Evolutionary conservation across 208 protist species (phyloP).

Genomic region (Leishmania braziliensis): DNA sequence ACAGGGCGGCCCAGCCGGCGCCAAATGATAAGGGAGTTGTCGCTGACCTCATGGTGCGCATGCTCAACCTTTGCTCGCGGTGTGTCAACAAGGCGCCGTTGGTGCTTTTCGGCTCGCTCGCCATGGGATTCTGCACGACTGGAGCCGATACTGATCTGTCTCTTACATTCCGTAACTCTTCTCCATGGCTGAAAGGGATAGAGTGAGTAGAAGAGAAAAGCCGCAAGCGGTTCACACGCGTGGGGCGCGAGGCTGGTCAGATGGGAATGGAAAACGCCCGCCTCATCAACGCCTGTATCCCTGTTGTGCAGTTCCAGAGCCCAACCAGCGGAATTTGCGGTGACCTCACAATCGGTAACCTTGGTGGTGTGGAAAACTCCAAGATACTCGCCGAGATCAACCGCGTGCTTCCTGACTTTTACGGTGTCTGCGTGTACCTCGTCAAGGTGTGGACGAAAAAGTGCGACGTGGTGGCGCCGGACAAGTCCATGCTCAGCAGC

Average conservation of each 20-base stretch:
- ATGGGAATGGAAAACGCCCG: slow-evolving; percentile 84
- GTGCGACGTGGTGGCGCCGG: slow-evolving; percentile 81
- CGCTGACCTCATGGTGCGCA: slow-evolving; percentile 56
- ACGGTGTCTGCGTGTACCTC: slow-evolving; percentile 82
- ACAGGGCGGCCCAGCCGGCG: slow-evolving; percentile 40
- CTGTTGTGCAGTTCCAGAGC: slow-evolving; percentile 87
- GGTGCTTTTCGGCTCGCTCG: slow-evolving; percentile 85
- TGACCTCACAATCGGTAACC: slow-evolving; percentile 90
- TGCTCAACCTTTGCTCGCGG: slow-evolving; percentile 68
- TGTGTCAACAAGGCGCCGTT: slow-evolving; percentile 87
- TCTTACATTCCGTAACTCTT: slow-evolving; percentile 89
- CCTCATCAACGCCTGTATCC: slow-evolving; percentile 81
- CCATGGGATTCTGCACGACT: slow-evolving; percentile 82
- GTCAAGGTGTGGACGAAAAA: slow-evolving; percentile 90
- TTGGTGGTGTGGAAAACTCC: slow-evolving; percentile 87
- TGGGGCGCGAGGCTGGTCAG: slow-evolving; percentile 69
- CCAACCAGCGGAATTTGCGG: slow-evolving; percentile 72
- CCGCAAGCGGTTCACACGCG: slow-evolving; percentile 66
- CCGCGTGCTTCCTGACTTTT: slow-evolving; percentile 82
- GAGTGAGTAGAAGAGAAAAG: slow-evolving; percentile 66
- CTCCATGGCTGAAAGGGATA: slow-evolving; percentile 78
- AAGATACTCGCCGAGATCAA: slow-evolving; percentile 75
- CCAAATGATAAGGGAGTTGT: slow-evolving; percentile 45
- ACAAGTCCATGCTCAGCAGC: slow-evolving; percentile 87
- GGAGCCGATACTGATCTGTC: slow-evolving; percentile 85